Evolutionary conservation across 1,284 basidiomycete genomes (phyloP).

Genomic region (Tausonia pullulans): DNA sequence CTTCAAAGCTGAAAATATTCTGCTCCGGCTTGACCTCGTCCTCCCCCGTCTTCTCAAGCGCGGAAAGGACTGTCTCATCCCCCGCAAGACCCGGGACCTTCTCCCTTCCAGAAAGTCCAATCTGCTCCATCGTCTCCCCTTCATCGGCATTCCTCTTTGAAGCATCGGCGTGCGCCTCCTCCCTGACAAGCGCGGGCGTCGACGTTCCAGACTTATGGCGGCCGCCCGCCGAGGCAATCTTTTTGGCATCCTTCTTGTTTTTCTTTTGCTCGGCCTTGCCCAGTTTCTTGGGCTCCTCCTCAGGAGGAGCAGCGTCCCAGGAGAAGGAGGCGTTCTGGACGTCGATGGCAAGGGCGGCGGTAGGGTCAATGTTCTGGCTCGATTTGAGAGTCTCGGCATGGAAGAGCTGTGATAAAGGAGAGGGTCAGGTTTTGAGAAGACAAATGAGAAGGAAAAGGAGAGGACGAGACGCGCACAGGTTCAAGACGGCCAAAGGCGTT

Average conservation of each 20-base stretch:
- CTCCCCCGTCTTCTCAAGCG: constrained; percentile 19
- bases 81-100: no score
- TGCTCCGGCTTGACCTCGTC: constrained; percentile 34
- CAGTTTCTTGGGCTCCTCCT: constrained; percentile 37
- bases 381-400: constrained; percentile 62
- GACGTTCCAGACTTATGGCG: background rate
- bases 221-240: constrained; percentile 25
- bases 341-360: constrained; percentile 49
- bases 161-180: no score
- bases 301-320: constrained; percentile 64
- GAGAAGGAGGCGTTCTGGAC: constrained; percentile 60
- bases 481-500: constrained; percentile 61
- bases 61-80: no score
- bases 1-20: constrained; percentile 49
- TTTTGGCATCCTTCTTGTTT: constrained; percentile 28
- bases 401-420: constrained; percentile 45
- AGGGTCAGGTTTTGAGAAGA: background rate
- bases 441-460: background rate
- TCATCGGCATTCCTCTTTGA: no score
- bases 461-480: background rate
- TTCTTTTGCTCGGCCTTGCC: constrained; percentile 29
- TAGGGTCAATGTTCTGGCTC: constrained; percentile 37
- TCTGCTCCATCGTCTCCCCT: no score
- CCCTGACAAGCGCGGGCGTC: constrained; percentile 41
- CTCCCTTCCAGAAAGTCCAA: no score